These are phyloP conservation scores for Prunella vulgaris DNA, from an alignment of 257 asterid genomes.

Conservation along the genomic window DNA sequence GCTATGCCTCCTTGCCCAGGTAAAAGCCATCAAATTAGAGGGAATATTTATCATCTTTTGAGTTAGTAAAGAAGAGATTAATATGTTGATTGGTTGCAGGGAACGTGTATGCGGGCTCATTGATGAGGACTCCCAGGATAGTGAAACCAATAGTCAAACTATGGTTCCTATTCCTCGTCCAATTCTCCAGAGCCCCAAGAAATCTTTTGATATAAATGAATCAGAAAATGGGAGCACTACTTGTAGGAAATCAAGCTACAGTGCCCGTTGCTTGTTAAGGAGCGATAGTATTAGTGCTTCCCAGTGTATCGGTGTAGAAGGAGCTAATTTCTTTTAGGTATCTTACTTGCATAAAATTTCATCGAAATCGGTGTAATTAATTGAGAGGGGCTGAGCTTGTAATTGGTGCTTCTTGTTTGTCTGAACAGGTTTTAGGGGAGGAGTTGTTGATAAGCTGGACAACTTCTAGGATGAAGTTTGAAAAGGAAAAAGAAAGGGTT, in stretches of 20 bases:
- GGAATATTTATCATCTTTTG: background rate
- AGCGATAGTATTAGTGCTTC: constrained; percentile 88
- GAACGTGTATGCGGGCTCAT: constrained; percentile 76
- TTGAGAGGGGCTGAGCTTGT: background rate
- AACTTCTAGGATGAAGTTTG: background rate
- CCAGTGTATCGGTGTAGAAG: constrained; percentile 62
- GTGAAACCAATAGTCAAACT: constrained; percentile 37
- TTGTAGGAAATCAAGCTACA: constrained; percentile 49
- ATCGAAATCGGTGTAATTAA: background rate
- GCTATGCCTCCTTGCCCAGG: constrained; percentile 94
- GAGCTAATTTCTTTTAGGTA: constrained; percentile 55
- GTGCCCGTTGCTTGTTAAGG: constrained; percentile 78
- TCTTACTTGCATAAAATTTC: no score
- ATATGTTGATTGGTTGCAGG: constrained; percentile 35
- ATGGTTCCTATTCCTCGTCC: constrained; percentile 48
- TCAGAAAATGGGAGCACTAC: constrained; percentile 34
- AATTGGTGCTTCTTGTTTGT: constrained; percentile 6
- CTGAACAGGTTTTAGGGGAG: constrained; percentile 16
- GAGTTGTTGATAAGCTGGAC: background rate
- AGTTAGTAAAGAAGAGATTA: background rate
- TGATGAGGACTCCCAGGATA: constrained; percentile 49
- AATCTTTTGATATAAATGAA: constrained; percentile 32
- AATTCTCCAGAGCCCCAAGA: constrained; percentile 55
- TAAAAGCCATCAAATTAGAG: constrained; percentile 11
- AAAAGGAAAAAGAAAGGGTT: background rate